Base-by-base conservation (phyloP, 2,329 filamentous ascomycete genomes). In the Stachybotrys echinatus region DNA sequence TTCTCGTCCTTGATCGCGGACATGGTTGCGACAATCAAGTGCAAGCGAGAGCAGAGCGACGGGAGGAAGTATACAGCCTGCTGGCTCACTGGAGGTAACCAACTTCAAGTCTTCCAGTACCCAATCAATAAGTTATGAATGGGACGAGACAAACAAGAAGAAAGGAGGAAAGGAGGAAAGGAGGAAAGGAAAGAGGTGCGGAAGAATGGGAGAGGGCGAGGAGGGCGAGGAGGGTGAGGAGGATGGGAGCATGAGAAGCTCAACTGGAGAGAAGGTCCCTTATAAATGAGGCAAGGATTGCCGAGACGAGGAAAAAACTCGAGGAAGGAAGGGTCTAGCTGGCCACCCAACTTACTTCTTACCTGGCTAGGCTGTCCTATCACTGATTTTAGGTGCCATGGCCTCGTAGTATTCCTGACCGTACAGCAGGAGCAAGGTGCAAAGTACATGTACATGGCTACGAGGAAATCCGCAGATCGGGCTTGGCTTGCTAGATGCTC, bases 1-100 rank as follows among this genome's bases (percentile, higher is more conserved):
- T 65, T 63, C 48, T 64, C 62, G 52, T 56, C 59, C 40, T 65
- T 62, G 47, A 57, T 52, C 3, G 17, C 10, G 22, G 47, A 50
- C 31, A 44, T 44, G 42, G 21, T 44, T 22, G 42, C 42, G 19
- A 44, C 22, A 22, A 22, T 22, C 18, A 3, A 34, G 27, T 14
- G 27, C 27, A 34, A 34, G 2, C 27, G 14, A 5, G 27, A 8
- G 10, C 27, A n/a, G n/a, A n/a, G n/a, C n/a, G n/a, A n/a, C n/a
- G n/a, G n/a, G n/a, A n/a, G n/a, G n/a, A n/a, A n/a, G n/a, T n/a
- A n/a, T n/a, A n/a, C n/a, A n/a, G n/a, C n/a, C n/a, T n/a, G n/a
- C n/a, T n/a, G n/a, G n/a, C n/a, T n/a, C n/a, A 14, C 37, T 6
- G 37, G 17, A 40, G 12, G 37, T n/a, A 5, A 40, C 17, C 5